Evolutionary conservation across 345 rosid species (phyloP).

Genomic region (Gossypium herbaceum): DNA sequence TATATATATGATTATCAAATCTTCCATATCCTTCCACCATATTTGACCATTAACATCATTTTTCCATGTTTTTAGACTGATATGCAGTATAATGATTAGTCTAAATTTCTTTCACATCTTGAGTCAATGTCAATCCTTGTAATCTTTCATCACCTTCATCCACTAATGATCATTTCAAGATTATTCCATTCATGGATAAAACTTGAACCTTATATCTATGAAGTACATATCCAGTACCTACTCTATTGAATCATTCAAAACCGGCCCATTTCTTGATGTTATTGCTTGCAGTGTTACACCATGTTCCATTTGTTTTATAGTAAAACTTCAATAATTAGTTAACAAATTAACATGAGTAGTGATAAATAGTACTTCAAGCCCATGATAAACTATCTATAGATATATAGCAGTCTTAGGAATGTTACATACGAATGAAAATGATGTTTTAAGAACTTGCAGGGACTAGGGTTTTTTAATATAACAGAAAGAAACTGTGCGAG

Average conservation of each 20-base stretch:
- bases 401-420: no score
- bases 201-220: not conserved
- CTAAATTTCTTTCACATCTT: not conserved
- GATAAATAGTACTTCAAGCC: no score
- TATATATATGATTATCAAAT: not conserved
- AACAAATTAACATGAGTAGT: not conserved
- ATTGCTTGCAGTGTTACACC: not conserved
- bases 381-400: no score
- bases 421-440: no score
- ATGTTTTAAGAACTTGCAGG: constrained; percentile 5
- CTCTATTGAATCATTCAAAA: constrained; percentile 11
- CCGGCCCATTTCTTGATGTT: not conserved
- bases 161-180: not conserved
- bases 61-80: not conserved
- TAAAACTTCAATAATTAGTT: not conserved
- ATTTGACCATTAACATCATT: not conserved
- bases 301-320: not conserved
- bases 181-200: not conserved
- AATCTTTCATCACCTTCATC: constrained; percentile 7
- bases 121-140: constrained; percentile 10
- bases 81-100: no score
- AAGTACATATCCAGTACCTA: not conserved
- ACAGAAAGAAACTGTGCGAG: no score
- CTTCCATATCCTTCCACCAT: constrained; percentile 11
- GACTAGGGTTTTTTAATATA: not conserved